These are phyloP conservation scores for Macrolepiota dolichaula DNA, from an alignment of 768 basidiomycete species.

Conservation along the genomic window DNA sequence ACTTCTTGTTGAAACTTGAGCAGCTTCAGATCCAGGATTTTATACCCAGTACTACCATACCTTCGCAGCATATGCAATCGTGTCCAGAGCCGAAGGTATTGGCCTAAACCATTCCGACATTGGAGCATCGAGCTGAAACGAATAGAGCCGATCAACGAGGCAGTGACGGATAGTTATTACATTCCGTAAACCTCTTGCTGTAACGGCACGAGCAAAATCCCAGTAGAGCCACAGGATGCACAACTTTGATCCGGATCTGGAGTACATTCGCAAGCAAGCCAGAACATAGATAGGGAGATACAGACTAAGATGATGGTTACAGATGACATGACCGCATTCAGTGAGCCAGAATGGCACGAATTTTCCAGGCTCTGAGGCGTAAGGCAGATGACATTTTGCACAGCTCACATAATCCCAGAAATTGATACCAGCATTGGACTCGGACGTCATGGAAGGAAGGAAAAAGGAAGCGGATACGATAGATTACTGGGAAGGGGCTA, in stretches of 20 bases:
- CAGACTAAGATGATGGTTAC: slow-evolving; percentile 82
- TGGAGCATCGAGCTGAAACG: slow-evolving; percentile 65
- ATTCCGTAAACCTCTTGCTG: slow-evolving; percentile 60
- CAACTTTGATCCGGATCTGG: slow-evolving; percentile 74
- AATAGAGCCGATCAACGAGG: not conserved
- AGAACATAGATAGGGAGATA: slow-evolving; percentile 5
- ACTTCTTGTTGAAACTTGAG: slow-evolving; percentile 76
- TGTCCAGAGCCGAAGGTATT: slow-evolving; percentile 58
- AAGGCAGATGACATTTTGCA: slow-evolving; percentile 66
- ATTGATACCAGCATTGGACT: slow-evolving; percentile 38
- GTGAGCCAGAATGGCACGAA: slow-evolving; percentile 84
- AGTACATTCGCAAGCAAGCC: not conserved
- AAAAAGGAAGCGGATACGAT: slow-evolving; percentile 8
- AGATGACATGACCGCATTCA: slow-evolving; percentile 83
- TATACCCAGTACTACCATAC: slow-evolving; percentile 28
- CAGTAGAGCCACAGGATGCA: slow-evolving; percentile 58
- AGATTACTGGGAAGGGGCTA: not conserved
- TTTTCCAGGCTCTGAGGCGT: slow-evolving; percentile 48
- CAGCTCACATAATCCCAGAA: slow-evolving; percentile 85
- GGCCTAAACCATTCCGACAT: slow-evolving; percentile 83
- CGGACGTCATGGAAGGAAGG: slow-evolving; percentile 33
- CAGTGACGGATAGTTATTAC: not conserved
- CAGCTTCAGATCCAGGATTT: not conserved
- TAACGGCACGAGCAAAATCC: slow-evolving; percentile 67
- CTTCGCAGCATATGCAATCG: slow-evolving; percentile 64